These are phyloP conservation scores for Aspergillus sp. DNA, from an alignment of 2,329 filamentous ascomycete genomes.

Conservation along the genomic window DNA sequence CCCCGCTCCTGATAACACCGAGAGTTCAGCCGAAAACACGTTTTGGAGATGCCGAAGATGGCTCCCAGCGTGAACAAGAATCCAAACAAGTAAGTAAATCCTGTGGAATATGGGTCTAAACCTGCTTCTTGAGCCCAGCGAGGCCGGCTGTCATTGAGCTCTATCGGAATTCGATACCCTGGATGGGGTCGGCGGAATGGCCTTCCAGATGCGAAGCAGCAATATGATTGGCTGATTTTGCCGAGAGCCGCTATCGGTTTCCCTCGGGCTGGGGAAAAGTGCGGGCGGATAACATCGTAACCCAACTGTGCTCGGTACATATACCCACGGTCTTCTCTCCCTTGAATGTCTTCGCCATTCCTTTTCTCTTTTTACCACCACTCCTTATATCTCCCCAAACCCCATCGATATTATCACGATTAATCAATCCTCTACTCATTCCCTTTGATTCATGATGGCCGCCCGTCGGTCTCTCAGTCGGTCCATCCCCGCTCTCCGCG, in stretches of 20 bases:
- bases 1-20: neutral
- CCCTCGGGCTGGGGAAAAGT: slow-evolving; percentile 2
- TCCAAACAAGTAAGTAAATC: neutral
- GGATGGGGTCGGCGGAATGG: neutral
- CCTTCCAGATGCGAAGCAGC: neutral
- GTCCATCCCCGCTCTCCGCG: slow-evolving; percentile 41
- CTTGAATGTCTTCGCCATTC: neutral
- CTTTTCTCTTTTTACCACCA: neutral
- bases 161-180: too few species aligned
- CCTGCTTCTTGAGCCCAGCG: too few species aligned
- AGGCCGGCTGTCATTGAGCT: too few species aligned
- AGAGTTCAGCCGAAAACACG: neutral
- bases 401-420: neutral
- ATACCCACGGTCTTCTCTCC: neutral
- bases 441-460: slow-evolving; percentile 30
- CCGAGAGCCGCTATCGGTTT: slow-evolving; percentile 11
- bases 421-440: neutral
- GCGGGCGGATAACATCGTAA: slow-evolving; percentile 1
- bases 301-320: neutral
- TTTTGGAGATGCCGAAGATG: too few species aligned
- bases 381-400: neutral
- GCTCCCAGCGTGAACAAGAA: neutral
- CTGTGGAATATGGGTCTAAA: neutral
- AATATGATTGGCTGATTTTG: slow-evolving; percentile 1
- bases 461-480: slow-evolving; percentile 38